Evolutionary conservation across 352 stramenopile genomes (phyloP), one percentile per base, ranked within the genome.

Genomic region (Phytophthora pseudosyringae): DNA sequence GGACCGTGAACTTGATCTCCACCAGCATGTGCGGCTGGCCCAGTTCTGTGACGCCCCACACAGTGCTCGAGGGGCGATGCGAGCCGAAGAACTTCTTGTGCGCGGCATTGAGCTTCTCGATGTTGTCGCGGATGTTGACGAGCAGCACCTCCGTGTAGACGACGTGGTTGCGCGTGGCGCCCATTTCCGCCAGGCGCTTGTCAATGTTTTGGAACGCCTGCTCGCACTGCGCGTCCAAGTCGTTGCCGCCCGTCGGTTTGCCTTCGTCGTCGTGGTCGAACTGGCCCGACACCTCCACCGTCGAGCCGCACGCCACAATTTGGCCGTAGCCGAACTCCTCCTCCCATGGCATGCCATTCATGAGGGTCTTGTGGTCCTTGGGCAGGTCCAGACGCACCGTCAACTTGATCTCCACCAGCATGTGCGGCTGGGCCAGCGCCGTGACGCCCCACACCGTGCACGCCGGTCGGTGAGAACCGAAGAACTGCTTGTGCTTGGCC

Each of bases 1-100:
- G 46, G 16, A 53, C 46, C 10, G 46, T 53, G 29, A 53, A 18
- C 46, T 53, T 53, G 46, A 53, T 41, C 46, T 53, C 46, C 16
- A 53, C 31, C 16, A 41, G 46, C 46, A 43, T 53, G 16, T 53
- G 10, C n/a, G 46, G 31, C n/a, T 39, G 32, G 15, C 46, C 46
- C 9, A 53, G 16, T 5, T 25, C 11, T 5, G 31, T 32, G 12
- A 53, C 46, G 10, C 46, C 46, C 46, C 46, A 53, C 9, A 31
- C 21, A 28, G 46, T 53, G 29, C 44, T 50, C 10, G 44, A 21
- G 13, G 44, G 44, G 4, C 44, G 44, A 12, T 50, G 28, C n/a
- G 29, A 39, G 9, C n/a, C 45, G 45, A 52, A 52, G 45, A 52
- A 52, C 28, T 52, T 35, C 9, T 52, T 52, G 45, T 52, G 45